Conservation (phyloP, 768 basidiomycete species). For the Tulasnella sp. region DNA sequence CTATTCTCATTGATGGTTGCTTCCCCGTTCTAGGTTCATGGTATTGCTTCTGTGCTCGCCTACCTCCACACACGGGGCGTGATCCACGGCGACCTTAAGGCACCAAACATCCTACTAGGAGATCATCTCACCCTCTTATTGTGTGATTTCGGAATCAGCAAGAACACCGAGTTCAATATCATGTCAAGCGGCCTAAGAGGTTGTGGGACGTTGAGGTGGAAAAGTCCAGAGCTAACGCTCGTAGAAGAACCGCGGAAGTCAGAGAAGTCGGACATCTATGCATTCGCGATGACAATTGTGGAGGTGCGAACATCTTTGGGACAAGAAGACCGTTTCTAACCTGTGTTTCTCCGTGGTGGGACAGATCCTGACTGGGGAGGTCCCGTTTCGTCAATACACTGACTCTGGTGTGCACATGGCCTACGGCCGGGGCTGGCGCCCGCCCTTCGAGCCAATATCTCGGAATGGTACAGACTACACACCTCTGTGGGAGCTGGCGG, state of each 20-base stretch:
- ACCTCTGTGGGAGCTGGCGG: background rate
- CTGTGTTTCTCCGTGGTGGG: too few relatives aligned
- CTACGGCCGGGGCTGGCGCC: background rate
- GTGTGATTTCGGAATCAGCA: background rate
- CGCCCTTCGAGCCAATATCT: background rate
- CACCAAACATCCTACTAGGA: background rate
- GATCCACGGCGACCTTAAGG: background rate
- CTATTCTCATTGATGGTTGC: too few relatives aligned
- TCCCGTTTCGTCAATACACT: background rate
- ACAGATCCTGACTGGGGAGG: background rate
- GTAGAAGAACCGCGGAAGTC: background rate
- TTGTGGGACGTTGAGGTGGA: background rate
- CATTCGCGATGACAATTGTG: conserved; percentile 1
- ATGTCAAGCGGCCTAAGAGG: background rate
- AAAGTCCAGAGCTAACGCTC: background rate
- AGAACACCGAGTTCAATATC: background rate
- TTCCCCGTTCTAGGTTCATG: background rate
- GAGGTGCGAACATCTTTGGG: too few relatives aligned
- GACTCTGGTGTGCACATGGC: background rate
- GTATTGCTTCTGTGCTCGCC: background rate
- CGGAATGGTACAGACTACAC: background rate
- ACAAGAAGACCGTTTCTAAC: background rate
- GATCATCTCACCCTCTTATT: background rate
- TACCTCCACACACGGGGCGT: background rate
- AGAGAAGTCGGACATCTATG: background rate